phyloP scores from a whole-genome alignment of 202 grass and related monocot species.

The Carex arenaria region DNA sequence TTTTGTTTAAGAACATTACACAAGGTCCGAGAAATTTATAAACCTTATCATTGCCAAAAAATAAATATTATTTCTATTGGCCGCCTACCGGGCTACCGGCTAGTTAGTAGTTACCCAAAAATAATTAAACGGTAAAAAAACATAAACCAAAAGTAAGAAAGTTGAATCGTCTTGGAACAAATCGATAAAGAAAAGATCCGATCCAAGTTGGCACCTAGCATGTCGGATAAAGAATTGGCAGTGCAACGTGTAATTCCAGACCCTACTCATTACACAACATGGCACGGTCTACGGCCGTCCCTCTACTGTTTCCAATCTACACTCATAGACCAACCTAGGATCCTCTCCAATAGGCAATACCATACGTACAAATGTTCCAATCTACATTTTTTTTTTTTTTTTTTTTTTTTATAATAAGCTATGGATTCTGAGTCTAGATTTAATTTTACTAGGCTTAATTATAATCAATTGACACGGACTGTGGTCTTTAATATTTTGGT shows the following conservation, averaged over 20 bases:
- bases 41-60: neutral
- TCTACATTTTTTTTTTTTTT: no score
- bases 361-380: neutral
- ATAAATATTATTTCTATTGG: neutral
- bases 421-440: no score
- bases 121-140: neutral
- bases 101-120: neutral
- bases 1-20: no score
- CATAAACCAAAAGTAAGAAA: neutral
- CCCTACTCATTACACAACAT: conserved; percentile 10
- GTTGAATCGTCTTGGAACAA: neutral
- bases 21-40: no score
- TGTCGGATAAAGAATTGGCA: conserved; percentile 19
- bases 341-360: neutral
- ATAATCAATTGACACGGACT: no score
- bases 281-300: neutral
- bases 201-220: neutral
- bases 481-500: no score
- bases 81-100: neutral
- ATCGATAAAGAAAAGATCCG: neutral
- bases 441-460: no score
- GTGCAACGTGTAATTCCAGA: neutral
- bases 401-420: no score
- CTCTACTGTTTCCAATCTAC: neutral
- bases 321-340: neutral